A percentile compares a stretch with the other conserved stretches of the same genome.
Evolutionary conservation across 352 stramenopile species (phyloP).

Genomic region (Peronospora destructor): DNA sequence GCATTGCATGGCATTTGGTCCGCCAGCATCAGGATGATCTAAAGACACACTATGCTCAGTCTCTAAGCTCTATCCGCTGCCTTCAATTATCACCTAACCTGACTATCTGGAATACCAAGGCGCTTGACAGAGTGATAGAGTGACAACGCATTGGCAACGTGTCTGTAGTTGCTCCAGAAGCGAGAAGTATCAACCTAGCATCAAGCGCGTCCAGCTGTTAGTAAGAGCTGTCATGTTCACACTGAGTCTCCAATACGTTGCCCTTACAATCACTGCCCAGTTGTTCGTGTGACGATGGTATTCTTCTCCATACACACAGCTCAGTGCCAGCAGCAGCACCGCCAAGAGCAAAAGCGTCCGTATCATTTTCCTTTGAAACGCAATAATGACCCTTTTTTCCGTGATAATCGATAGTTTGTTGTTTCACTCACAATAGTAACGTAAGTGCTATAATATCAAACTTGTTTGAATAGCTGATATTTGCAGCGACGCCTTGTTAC

Average conservation of each 20-base stretch:
- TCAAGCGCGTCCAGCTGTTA: neutral
- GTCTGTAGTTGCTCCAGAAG: slow-evolving; percentile 98
- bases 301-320: slow-evolving; percentile 18
- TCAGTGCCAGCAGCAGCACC: slow-evolving; percentile 24
- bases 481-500: neutral
- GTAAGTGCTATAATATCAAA: slow-evolving; percentile 1
- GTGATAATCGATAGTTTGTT: neutral
- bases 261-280: slow-evolving; percentile 72
- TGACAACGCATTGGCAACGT: slow-evolving; percentile 91
- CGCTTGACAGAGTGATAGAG: slow-evolving; percentile 92
- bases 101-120: slow-evolving; percentile 90
- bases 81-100: slow-evolving; percentile 38
- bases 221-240: neutral
- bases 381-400: slow-evolving; percentile 3
- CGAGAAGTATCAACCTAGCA: slow-evolving; percentile 88
- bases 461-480: neutral
- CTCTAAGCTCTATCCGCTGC: neutral
- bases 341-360: slow-evolving; percentile 19
- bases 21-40: slow-evolving; percentile 94
- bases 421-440: neutral
- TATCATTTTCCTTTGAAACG: slow-evolving; percentile 14
- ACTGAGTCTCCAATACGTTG: neutral
- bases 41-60: neutral
- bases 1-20: slow-evolving; percentile 94
- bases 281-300: slow-evolving; percentile 82